These are phyloP conservation scores for Fusarium multiceps DNA, from an alignment of 2,329 filamentous ascomycete genomes.

Conservation along the genomic window DNA sequence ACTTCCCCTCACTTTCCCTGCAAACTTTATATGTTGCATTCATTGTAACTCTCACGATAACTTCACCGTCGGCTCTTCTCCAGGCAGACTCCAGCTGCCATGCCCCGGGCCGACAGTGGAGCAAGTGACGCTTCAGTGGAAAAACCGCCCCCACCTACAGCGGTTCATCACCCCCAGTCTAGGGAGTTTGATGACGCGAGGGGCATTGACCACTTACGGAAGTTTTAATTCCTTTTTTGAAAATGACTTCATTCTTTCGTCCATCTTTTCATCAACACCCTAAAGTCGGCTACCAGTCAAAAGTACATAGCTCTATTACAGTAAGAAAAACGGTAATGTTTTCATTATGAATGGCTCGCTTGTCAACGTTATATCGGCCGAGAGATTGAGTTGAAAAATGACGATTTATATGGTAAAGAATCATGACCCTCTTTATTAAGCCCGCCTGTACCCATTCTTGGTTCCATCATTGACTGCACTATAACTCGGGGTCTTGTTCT, in stretches of 20 bases:
- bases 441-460: slow-evolving; percentile 13
- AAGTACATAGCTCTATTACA: too few relatives aligned
- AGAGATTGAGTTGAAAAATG: neutral
- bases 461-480: neutral
- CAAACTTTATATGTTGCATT: slow-evolving; percentile 7
- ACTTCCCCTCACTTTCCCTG: neutral
- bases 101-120: slow-evolving; percentile 10
- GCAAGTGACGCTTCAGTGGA: slow-evolving; percentile 23
- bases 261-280: slow-evolving; percentile 7
- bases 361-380: neutral
- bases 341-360: neutral
- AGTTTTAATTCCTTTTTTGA: neutral
- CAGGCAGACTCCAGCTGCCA: neutral
- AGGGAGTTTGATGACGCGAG: slow-evolving; percentile 25
- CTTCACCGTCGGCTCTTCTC: neutral
- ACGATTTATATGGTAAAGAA: neutral
- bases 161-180: slow-evolving; percentile 18
- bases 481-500: slow-evolving; percentile 12
- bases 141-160: slow-evolving; percentile 8
- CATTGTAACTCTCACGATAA: neutral
- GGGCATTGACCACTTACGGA: slow-evolving; percentile 16
- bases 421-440: slow-evolving; percentile 18
- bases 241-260: slow-evolving; percentile 27
- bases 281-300: too few relatives aligned
- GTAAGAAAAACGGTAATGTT: too few relatives aligned